Conservation (phyloP, 2,329 filamentous ascomycete species). For the Paracoccidioides lutzii region DNA sequence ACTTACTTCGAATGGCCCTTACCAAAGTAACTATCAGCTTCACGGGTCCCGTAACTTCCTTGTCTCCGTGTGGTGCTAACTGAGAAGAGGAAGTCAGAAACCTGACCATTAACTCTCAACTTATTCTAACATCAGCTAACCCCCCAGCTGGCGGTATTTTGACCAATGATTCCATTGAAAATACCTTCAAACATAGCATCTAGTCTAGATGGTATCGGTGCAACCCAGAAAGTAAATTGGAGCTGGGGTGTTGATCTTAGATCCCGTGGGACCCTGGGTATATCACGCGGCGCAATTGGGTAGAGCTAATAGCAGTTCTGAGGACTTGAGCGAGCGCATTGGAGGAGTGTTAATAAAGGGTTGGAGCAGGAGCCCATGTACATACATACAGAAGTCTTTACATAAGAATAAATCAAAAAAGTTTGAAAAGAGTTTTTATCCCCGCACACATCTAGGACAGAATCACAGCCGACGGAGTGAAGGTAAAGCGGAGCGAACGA, state of each 20-base stretch:
- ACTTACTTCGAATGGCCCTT: slow-evolving; percentile 34
- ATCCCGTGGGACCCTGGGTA: background rate
- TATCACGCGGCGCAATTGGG: background rate
- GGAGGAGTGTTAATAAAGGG: too few species aligned
- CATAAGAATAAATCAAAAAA: too few species aligned
- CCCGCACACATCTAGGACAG: too few species aligned
- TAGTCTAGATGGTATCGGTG: slow-evolving; percentile 35
- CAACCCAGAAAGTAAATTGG: slow-evolving; percentile 5
- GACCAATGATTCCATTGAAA: slow-evolving; percentile 38
- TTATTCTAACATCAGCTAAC: slow-evolving; percentile 27
- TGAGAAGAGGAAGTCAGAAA: too few species aligned
- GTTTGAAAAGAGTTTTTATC: too few species aligned
- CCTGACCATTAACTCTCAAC: slow-evolving; percentile 44
- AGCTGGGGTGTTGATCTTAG: background rate
- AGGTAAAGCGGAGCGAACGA: too few species aligned
- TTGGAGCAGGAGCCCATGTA: too few species aligned
- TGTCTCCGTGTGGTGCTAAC: slow-evolving; percentile 40
- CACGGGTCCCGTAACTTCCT: slow-evolving; percentile 38
- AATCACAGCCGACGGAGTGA: too few species aligned
- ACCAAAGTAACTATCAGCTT: slow-evolving; percentile 32
- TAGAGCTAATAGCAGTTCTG: too few species aligned
- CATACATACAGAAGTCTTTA: too few species aligned
- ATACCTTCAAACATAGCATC: slow-evolving; percentile 33
- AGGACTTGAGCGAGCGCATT: too few species aligned
- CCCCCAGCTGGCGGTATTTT: slow-evolving; percentile 27